Percentiles rank a stretch among this genome's conserved stretches.
phyloP scores from a whole-genome alignment of 176 grass and related monocot genomes.

The Carex pumila region DNA sequence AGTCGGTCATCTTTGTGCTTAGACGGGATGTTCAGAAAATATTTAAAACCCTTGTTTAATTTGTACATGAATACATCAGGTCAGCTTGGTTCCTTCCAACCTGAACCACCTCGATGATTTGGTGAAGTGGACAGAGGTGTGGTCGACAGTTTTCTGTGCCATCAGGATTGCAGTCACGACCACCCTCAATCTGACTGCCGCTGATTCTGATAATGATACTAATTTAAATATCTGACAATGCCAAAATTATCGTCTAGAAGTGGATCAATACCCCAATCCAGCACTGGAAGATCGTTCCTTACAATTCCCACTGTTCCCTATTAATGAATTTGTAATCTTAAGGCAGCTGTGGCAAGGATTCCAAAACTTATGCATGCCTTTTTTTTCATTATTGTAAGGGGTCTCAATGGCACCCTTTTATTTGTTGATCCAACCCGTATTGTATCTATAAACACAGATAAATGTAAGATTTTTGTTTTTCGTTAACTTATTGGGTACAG shows the following conservation, averaged over 20 bases:
- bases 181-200: neutral
- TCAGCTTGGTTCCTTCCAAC: neutral
- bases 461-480: too few relatives aligned
- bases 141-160: neutral
- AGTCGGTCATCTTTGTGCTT: slow-evolving; percentile 54
- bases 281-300: too few relatives aligned
- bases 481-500: too few relatives aligned
- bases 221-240: neutral
- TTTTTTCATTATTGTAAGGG: too few relatives aligned
- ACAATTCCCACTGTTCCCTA: neutral
- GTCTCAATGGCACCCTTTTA: too few relatives aligned
- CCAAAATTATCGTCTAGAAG: neutral
- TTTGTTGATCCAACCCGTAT: too few relatives aligned
- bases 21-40: slow-evolving; percentile 52
- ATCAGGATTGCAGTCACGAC: neutral
- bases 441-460: too few relatives aligned
- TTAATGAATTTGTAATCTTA: too few relatives aligned
- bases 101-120: neutral
- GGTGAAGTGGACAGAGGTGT: neutral
- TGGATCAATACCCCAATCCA: neutral
- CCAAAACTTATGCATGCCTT: too few relatives aligned
- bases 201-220: neutral
- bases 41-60: neutral
- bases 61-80: neutral
- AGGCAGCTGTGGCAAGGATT: too few relatives aligned